These are phyloP conservation scores for Francoa sonchifolia DNA, from an alignment of 441 rosid genomes.

Conservation along the genomic window DNA sequence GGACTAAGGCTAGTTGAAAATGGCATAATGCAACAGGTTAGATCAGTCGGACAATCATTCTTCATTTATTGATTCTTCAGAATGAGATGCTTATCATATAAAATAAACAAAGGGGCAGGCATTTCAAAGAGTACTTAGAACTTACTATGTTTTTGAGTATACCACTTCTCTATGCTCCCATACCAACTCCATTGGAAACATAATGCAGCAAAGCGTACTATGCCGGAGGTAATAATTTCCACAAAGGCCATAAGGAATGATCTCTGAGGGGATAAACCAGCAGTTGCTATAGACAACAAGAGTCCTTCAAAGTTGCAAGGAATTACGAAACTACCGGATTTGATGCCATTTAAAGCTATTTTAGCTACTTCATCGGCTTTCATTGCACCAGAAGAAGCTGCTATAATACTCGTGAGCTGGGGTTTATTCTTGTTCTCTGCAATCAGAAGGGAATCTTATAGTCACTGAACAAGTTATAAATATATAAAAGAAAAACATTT, in stretches of 20 bases:
- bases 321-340: slow-evolving; percentile 49
- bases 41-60: too few relatives aligned
- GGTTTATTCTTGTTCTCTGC: slow-evolving; percentile 67
- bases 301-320: slow-evolving; percentile 73
- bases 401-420: slow-evolving; percentile 46
- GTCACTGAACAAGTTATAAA: too few relatives aligned
- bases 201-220: slow-evolving; percentile 40
- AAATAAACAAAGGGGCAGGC: too few relatives aligned
- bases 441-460: too few relatives aligned
- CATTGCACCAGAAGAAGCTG: slow-evolving; percentile 61
- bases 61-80: too few relatives aligned
- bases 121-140: too few relatives aligned
- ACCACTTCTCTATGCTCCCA: slow-evolving; percentile 49
- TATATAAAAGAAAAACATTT: too few relatives aligned
- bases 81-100: too few relatives aligned
- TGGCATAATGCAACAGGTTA: too few relatives aligned
- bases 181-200: slow-evolving; percentile 86
- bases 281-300: slow-evolving; percentile 51
- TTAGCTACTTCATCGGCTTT: slow-evolving; percentile 72
- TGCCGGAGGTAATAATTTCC: slow-evolving; percentile 49
- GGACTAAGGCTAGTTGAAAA: too few relatives aligned
- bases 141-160: slow-evolving; percentile 23
- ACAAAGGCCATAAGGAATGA: slow-evolving; percentile 61
- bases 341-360: slow-evolving; percentile 61
- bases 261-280: slow-evolving; percentile 80